Evolutionary conservation across 176 grass and related monocot genomes (phyloP), one percentile per base, ranked within the genome.

Genomic region (Puccinellia tenuiflora): DNA sequence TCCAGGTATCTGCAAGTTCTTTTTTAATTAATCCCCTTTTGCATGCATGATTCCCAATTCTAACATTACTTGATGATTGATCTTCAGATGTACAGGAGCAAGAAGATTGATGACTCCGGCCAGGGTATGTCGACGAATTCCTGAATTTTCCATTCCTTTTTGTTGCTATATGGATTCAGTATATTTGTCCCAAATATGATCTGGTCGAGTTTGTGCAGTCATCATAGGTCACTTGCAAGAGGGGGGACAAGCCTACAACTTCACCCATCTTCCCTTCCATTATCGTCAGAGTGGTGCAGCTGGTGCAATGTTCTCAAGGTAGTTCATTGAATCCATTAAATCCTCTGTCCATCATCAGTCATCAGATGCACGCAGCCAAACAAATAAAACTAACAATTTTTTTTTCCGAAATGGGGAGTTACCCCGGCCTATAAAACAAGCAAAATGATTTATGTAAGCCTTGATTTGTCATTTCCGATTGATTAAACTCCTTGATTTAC

Each of bases 81-180:
- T 85, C 76, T 71, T 38, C 81, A 94, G 92, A 94, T 94, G 92
- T 94, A 94, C 14, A 89, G 92, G 52, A 89, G 89, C 78, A 94
- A 91, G 79, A 91, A 91, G 86, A 82, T 94, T 1, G 89, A 94
- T 11, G 89, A 87, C 21, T 91, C 89, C 0, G 89, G 89, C 22
- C 89, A 85, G 1, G 86, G 92, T 94, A 87, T 30, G 42, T 25
- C 39, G 1, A 72, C 6, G 68, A 46, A 46, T 17, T 26, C n/a
- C 4, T 73, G 40, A 47, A 73, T 47, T 28, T 45, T 2, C 8
- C 15, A 4, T 10, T 29, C 16, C 6, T 29, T 73, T 14, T 29
- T 72, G 0, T 68, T 68, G 13, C 3, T 17, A 47, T 47, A 47
- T 47, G 7, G 42, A 29, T 48, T 73, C 42, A 30, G 3, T 26